Percentiles rank a stretch among this genome's conserved stretches.
These are phyloP conservation scores for Pythium dissimile DNA, from an alignment of 352 stramenopile genomes.

Conservation along the genomic window DNA sequence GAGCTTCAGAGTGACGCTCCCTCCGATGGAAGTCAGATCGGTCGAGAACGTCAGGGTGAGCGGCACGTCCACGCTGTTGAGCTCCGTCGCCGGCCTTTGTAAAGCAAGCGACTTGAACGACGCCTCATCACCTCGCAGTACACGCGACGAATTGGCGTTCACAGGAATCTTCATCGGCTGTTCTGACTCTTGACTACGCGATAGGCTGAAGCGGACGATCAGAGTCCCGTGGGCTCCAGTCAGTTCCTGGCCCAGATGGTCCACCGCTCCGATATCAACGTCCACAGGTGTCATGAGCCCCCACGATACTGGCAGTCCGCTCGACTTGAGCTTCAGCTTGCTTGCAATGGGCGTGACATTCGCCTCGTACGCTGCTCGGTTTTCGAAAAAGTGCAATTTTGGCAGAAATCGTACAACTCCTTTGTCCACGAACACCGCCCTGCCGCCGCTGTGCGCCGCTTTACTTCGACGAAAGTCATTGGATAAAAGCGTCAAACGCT, in stretches of 20 bases:
- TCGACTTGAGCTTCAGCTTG: slow-evolving; percentile 3
- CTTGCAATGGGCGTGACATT: too few relatives aligned
- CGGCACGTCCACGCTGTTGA: slow-evolving; percentile 3
- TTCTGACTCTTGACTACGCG: too few relatives aligned
- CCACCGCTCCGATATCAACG: background rate
- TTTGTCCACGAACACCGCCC: too few relatives aligned
- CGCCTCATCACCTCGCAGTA: background rate
- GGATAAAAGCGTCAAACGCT: too few relatives aligned
- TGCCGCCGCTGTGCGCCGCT: too few relatives aligned
- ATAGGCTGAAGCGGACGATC: background rate
- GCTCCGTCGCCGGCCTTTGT: background rate
- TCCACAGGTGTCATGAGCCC: slow-evolving; percentile 7
- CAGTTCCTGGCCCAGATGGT: background rate
- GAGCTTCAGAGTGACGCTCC: background rate
- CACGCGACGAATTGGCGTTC: background rate
- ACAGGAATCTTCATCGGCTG: background rate
- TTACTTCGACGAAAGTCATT: too few relatives aligned
- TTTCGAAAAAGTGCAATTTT: too few relatives aligned
- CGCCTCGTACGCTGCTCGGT: too few relatives aligned
- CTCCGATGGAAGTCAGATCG: background rate
- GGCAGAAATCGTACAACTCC: too few relatives aligned
- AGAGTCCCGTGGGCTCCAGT: background rate
- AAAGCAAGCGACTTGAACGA: slow-evolving; percentile 7
- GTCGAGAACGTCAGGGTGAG: slow-evolving; percentile 4
- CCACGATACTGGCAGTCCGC: background rate